These are phyloP conservation scores for Polyporus tsugae DNA, from an alignment of 1,284 basidiomycete species.

Conservation along the genomic window DNA sequence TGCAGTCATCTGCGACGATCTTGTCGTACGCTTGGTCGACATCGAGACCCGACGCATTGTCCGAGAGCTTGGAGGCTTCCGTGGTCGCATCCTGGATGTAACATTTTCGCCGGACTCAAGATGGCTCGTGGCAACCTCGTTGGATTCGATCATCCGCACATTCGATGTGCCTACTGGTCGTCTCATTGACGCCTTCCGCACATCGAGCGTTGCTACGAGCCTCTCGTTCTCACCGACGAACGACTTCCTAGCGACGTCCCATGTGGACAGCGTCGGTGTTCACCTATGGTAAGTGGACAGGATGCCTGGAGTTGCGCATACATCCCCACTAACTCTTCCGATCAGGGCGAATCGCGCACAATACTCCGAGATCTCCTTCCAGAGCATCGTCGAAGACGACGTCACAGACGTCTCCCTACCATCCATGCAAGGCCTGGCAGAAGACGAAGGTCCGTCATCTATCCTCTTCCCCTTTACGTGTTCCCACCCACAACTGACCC, in stretches of 20 bases:
- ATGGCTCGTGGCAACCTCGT: slow-evolving; percentile 90
- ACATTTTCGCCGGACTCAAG: slow-evolving; percentile 94
- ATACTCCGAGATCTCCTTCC: slow-evolving; percentile 87
- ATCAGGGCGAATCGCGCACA: slow-evolving; percentile 94
- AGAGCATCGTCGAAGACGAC: slow-evolving; percentile 76
- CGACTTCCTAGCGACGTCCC: slow-evolving; percentile 95
- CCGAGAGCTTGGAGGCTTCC: slow-evolving; percentile 86
- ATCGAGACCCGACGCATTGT: slow-evolving; percentile 91
- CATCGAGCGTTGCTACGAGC: slow-evolving; percentile 90
- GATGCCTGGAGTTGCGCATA: background rate
- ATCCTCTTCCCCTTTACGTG: background rate
- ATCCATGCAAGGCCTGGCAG: slow-evolving; percentile 81
- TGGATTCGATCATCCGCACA: slow-evolving; percentile 94
- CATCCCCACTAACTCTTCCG: background rate
- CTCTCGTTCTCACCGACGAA: slow-evolving; percentile 94
- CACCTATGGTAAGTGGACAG: slow-evolving; percentile 80
- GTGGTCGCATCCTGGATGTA: slow-evolving; percentile 84
- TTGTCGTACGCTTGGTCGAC: slow-evolving; percentile 86
- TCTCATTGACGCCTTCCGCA: slow-evolving; percentile 92
- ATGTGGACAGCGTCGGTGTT: slow-evolving; percentile 94
- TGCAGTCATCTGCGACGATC: slow-evolving; percentile 87
- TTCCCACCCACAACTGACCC: background rate
- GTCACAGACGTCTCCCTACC: slow-evolving; percentile 78
- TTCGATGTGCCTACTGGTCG: slow-evolving; percentile 95
- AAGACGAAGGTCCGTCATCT: slow-evolving; percentile 66